A percentile compares a stretch with the other conserved stretches of the same genome.
Evolutionary conservation across 2,329 filamentous ascomycete species (phyloP).

Genomic region (Claviceps lovelessii): DNA sequence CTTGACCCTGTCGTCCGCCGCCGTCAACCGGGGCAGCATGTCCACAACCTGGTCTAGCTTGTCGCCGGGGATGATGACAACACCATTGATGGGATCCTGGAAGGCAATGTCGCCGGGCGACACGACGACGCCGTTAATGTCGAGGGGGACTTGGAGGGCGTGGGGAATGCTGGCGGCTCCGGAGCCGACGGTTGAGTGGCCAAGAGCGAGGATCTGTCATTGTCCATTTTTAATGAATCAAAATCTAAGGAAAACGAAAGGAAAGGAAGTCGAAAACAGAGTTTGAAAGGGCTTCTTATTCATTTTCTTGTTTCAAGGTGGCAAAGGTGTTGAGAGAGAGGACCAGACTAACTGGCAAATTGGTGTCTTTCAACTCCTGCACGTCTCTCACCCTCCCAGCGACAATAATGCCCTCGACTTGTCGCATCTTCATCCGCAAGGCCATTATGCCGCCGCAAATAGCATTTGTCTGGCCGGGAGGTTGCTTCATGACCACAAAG

Average conservation of each 20-base stretch:
- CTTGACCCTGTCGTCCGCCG: conserved; percentile 47
- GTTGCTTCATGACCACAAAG: conserved; percentile 53
- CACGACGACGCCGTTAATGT: conserved; percentile 28
- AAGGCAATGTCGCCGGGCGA: conserved; percentile 52
- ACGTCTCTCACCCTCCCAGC: conserved; percentile 55
- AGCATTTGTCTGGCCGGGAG: conserved; percentile 50
- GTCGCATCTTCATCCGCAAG: conserved; percentile 48
- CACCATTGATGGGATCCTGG: conserved; percentile 54
- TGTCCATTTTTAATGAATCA: not conserved
- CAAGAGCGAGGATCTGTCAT: conserved; percentile 38
- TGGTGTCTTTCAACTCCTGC: conserved; percentile 38
- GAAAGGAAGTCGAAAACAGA: no score
- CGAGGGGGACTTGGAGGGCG: conserved; percentile 32
- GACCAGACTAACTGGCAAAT: conserved; percentile 32
- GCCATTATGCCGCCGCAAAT: conserved; percentile 68
- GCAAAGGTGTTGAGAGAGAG: not conserved
- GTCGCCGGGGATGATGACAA: conserved; percentile 50
- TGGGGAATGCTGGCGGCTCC: conserved; percentile 42
- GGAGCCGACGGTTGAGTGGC: conserved; percentile 42
- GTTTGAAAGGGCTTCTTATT: not conserved
- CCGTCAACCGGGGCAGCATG: conserved; percentile 36
- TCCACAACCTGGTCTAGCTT: conserved; percentile 46
- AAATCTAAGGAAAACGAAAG: no score
- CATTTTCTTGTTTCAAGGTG: not conserved
- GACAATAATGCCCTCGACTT: conserved; percentile 48